Evolutionary conservation across 2,329 filamentous ascomycete species (phyloP), one percentile per base, ranked within the genome.

Genomic region (Escovopsis sp.): DNA sequence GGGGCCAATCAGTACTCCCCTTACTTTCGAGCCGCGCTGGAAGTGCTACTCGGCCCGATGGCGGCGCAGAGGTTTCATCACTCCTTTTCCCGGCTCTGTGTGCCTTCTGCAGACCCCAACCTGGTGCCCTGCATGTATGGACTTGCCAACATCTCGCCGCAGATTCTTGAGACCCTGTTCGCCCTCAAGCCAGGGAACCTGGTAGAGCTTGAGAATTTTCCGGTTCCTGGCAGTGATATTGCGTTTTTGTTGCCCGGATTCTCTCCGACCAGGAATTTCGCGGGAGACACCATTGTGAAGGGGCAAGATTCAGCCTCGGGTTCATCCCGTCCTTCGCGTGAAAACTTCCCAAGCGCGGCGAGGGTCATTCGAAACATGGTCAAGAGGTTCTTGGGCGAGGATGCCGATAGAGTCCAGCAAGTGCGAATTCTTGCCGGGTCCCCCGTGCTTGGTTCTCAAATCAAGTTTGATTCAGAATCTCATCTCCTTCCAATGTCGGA

Each of bases 1-100:
- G 54, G 47, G 2, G 47, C 50, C 11, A 51, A 58, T 36, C 52
- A 56, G 37, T 60, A 51, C 43, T 51, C 51, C 34, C 41, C 40
- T 0, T 51, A 53, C 26, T 39, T 61, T 15, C 46, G 40, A 26
- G 49, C 50, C 1, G 50, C 53, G 0, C 45, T 55, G 6, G 53
- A 59, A 4, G 50, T 59, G 5, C 34, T 61, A 4, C 39, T 53
- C 3, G 55, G 54, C 2, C 42, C 11, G 2, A 43, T 46, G 1
- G 12, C 33, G 1, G n/a, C 19, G 10, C 26, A 19, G 2, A 3
- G 26, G 5, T 41, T 41, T 33, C 40, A 40, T 15, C 49, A 53
- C 35, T 39, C 43, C 7, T 15, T 54, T 5, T 49, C 53, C 12
- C 39, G 39, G 4, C 36, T 58, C 1, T 33, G 40, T 18, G 26